Base-by-base conservation (phyloP, 371 early-diverging fungal species). In the Apophysomyces variabilis region DNA sequence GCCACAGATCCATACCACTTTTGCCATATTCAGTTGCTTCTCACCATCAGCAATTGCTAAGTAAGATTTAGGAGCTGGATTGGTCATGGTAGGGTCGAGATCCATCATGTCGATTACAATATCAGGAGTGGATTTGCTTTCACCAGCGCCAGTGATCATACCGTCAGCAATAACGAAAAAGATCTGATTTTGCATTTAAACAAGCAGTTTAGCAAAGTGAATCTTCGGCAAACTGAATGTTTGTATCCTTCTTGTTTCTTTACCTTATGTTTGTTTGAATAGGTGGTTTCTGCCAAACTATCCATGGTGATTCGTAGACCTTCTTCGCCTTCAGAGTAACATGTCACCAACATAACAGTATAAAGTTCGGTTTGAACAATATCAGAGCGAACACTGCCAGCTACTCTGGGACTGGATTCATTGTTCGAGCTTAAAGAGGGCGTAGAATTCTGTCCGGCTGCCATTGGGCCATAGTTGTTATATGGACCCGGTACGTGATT, bases 11-110 rank as follows among this genome's bases (percentile, higher is more conserved):
- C 32, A 65, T 77, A 79, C 80, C 44, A 95, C 90, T 78, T 91
- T 91, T 41, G 97, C 97, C 91, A 93, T 93, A 73, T 99, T 99
- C 70, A 93, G 86, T 66, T 94, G 94, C 75, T 93, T 94, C 61
- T 86, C 79, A 37, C 99, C 99, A 63, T 93, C 89, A 1, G 96
- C 95, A 60, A 98, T 89, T 44, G 98, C 93, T 14, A 97, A 77
- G 73, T 98, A 99, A 45, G 89, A 84, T 47, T 87, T 80, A 18
- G 91, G 75, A 68, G 86, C 87, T 7, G 74, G 91, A 5, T 81
- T 79, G 26, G 80, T 69, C 67, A 80, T 76, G 14, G 83, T 81
- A 32, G 89, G 83, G 5, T 85, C 85, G 4, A 88, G 66, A 57
- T 89, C 90, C 80, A 93, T 65, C 88, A 87, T 91, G 74, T 83